Conservation (phyloP, 2,329 filamentous ascomycete genomes). For the Xylaria sp. region DNA sequence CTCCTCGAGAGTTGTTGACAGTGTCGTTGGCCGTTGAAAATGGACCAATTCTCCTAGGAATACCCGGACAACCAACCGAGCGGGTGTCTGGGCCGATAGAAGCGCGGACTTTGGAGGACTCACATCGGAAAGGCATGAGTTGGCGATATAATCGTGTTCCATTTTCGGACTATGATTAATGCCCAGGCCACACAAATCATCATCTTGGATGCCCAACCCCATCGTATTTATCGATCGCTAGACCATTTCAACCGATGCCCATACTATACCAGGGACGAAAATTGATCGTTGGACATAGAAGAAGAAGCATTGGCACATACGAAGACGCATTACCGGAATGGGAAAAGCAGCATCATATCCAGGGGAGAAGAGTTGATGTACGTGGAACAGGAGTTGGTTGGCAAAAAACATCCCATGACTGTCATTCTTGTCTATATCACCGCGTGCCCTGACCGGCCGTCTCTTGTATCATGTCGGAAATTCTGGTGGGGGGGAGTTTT, state of each 20-base stretch:
- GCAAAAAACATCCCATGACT: constrained; percentile 34
- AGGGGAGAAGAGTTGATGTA: constrained; percentile 30
- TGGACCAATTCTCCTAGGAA: constrained; percentile 10
- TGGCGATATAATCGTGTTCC: constrained; percentile 16
- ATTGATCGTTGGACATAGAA: constrained; percentile 30
- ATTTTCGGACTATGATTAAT: constrained; percentile 32
- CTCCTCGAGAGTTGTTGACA: constrained; percentile 44
- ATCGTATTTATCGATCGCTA: constrained; percentile 22
- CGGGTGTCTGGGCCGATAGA: constrained; percentile 16
- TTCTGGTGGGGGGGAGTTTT: constrained; percentile 27
- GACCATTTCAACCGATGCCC: constrained; percentile 19
- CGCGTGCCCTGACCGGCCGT: constrained; percentile 20
- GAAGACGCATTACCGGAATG: constrained; percentile 37
- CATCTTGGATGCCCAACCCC: constrained; percentile 28
- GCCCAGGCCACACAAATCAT: constrained; percentile 25
- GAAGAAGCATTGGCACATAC: constrained; percentile 33
- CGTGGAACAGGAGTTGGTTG: constrained; percentile 41
- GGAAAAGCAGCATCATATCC: constrained; percentile 37
- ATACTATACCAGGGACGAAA: constrained; percentile 21
- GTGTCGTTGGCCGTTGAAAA: constrained; percentile 46
- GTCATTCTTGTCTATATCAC: constrained; percentile 40
- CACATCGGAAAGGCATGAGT: constrained; percentile 22
- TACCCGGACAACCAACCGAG: constrained; percentile 8
- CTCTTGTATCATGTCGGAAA: constrained; percentile 28
- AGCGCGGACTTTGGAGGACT: constrained; percentile 14